Evolutionary conservation across 1,284 basidiomycete genomes (phyloP).

Genomic region (Golubevia sp.): DNA sequence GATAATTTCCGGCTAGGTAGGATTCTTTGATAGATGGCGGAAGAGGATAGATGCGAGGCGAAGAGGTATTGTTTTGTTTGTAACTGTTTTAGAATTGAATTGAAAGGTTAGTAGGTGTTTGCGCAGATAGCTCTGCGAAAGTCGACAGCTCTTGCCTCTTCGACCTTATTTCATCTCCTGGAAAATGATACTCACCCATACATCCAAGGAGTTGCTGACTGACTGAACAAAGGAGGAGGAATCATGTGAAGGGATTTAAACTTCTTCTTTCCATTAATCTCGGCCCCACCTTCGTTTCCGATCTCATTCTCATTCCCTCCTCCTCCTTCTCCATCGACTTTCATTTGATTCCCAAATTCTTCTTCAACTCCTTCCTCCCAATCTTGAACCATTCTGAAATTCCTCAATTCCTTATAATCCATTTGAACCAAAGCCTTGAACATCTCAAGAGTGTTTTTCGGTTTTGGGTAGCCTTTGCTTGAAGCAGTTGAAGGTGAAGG

Average conservation of each 20-base stretch:
- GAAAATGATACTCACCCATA: slow-evolving; percentile 19
- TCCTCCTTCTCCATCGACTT: background rate
- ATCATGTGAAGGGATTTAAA: slow-evolving; percentile 17
- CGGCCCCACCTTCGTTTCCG: background rate
- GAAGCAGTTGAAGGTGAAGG: no score
- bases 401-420: background rate
- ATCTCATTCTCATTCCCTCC: background rate
- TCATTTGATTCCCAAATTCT: background rate
- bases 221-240: slow-evolving; percentile 47
- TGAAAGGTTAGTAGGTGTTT: no score
- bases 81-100: no score
- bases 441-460: background rate
- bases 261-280: slow-evolving; percentile 17
- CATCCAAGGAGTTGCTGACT: slow-evolving; percentile 35
- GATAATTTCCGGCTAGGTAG: no score
- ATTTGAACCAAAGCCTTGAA: background rate
- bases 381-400: background rate
- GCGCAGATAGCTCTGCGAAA: no score
- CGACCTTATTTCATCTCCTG: background rate
- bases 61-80: no score
- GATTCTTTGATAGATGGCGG: no score
- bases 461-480: no score
- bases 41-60: no score
- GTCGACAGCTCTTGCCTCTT: no score
- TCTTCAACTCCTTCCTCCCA: background rate